Conservation (phyloP, 345 rosid genomes). For the Garcia nutans region DNA sequence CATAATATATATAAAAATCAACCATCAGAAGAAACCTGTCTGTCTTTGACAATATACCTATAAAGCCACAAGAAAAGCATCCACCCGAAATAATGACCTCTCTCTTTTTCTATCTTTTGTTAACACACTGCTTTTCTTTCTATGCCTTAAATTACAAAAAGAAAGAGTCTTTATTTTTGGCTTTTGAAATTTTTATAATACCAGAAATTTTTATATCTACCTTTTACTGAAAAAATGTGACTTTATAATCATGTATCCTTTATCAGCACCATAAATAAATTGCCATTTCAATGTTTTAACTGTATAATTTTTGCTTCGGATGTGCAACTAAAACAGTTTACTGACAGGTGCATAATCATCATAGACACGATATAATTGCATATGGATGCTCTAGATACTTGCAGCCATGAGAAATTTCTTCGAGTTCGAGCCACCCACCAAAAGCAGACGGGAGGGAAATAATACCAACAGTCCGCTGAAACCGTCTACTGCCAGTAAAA, state of each 20-base stretch:
- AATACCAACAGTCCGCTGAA: no score
- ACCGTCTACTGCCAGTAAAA: no score
- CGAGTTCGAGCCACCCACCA: no score
- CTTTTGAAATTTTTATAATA: slow-evolving; percentile 16
- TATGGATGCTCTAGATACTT: no score
- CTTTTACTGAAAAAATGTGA: slow-evolving; percentile 7
- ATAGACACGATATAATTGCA: no score
- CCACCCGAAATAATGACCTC: background rate
- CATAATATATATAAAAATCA: background rate
- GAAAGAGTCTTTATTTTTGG: background rate
- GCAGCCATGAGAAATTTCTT: no score
- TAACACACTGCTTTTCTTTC: background rate
- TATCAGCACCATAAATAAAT: no score
- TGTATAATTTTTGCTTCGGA: no score
- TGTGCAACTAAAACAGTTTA: no score
- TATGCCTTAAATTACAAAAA: slow-evolving; percentile 21
- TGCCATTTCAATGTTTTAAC: no score
- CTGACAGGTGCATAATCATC: no score
- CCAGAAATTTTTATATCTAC: background rate
- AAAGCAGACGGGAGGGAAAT: no score
- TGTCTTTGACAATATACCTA: slow-evolving; percentile 15
- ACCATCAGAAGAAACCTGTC: background rate
- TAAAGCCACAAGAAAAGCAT: slow-evolving; percentile 20
- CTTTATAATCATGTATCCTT: background rate
- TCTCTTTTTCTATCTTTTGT: background rate